Base-by-base conservation (phyloP, 306 rosid genomes). In the Fragaria vesca region DNA sequence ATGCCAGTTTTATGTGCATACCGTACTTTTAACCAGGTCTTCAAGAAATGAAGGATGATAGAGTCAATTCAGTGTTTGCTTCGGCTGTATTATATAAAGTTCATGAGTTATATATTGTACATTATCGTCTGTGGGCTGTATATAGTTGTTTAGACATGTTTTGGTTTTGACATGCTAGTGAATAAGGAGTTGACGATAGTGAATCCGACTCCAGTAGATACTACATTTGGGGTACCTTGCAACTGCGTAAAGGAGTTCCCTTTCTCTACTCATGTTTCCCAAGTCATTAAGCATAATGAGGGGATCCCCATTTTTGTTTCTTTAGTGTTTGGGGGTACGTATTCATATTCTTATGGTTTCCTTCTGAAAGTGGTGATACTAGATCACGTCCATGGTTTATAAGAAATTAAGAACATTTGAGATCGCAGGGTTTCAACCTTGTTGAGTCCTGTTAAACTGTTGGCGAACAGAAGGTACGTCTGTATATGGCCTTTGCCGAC, bases 21-120 rank as follows among this genome's bases (percentile, higher is more conserved):
- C 77, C 12, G 16, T 55, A 61, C 70, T 67, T 47, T 10, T 30
- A 68, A 71, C 66, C 61, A 54, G 74, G 76, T 84, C 66, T 72
- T 74, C 71, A 26, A 62, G 54, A 32, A 66, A 69, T 67, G 77
- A 47, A 65, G 88, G 81, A 78, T 55, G 74, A 52, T 78, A 63
- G 67, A 69, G 81, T 82, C 75, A 47, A 74, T 76, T 58, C 13
- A 60, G 80, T 84, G 86, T 83, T 77, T 51, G 85, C 76, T 42
- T 66, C 67, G 88, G 91, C 91, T 70, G 62, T 77, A 76, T 78
- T 73, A 94, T 89, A 88, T 79, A 86, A 86, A 67, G 73, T 16
- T 80, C 8, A 24, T 12, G 74, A 74, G 86, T 69, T 63, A 34
- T 63, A 52, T 74, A 6, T 6, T n/a, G 16, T 50, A 24, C 4